phyloP scores from a whole-genome alignment of 176 grass and related monocot species.

The Juncus inflexus region DNA sequence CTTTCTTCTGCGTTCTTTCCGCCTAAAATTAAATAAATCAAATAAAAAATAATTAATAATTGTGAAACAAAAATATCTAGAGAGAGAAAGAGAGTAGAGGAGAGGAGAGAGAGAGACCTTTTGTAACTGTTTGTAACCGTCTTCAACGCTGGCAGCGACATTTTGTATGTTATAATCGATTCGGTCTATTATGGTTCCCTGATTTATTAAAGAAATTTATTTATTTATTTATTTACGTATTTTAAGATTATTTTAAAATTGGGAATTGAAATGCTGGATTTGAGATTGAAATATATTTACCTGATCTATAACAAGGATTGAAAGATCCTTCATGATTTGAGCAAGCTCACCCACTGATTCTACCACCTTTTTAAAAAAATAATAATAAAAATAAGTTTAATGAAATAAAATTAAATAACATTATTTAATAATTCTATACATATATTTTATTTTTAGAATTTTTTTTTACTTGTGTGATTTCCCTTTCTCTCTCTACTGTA shows the following conservation, averaged over 20 bases:
- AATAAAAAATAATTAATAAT: neutral
- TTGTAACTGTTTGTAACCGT: conserved; percentile 84
- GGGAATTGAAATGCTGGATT: neutral
- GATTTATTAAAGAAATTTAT: conserved; percentile 21
- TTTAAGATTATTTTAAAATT: no score
- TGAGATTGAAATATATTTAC: conserved; percentile 30
- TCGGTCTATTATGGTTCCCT: conserved; percentile 93
- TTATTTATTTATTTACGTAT: no score
- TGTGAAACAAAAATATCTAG: conserved; percentile 5
- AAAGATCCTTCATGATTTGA: conserved; percentile 99
- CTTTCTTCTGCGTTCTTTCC: conserved; percentile 93
- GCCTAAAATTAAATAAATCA: conserved; percentile 41
- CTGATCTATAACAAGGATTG: conserved; percentile 97
- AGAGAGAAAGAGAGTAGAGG: conserved; percentile 6
- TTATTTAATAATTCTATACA: no score
- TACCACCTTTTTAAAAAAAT: conserved; percentile 58
- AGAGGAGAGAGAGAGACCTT: conserved; percentile 40
- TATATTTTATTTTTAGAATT: no score
- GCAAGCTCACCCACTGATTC: conserved; percentile 96
- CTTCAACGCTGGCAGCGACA: conserved; percentile 78
- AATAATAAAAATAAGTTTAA: conserved; percentile 15
- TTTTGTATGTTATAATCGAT: conserved; percentile 97
- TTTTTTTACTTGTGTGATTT: conserved; percentile 67
- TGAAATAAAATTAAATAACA: neutral
- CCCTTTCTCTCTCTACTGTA: conserved; percentile 92